Evolutionary conservation across 768 basidiomycete genomes (phyloP), one percentile per base, ranked within the genome.

Genomic region (Tylopilus balloui): DNA sequence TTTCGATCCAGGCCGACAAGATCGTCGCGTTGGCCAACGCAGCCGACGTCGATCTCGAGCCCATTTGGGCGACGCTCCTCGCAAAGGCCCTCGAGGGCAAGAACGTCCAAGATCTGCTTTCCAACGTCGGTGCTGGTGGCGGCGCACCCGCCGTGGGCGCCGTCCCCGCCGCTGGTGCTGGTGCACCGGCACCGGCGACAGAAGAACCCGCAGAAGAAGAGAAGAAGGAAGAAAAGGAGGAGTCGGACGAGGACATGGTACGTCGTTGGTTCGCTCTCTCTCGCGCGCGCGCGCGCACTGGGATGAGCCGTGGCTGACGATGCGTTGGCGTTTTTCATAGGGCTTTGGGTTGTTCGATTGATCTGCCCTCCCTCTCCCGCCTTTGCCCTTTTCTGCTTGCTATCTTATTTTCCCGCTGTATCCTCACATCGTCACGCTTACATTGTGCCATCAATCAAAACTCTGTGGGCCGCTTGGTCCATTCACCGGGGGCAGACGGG

Each of bases 51-150:
- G 93, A 96, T 21, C 64, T 96, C 52, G 96, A 98, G 73, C 80
- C 94, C 50, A 98, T 99, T 77, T 98, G 96, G 96, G 93, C 93
- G 50, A 73, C 86, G 13, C 87, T 99, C 62, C 90, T 99, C 66
- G 89, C 95, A 54, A 98, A 96, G 72, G 95, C 96, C 29, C 84
- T 99, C 46, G 93, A 95, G 73, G 95, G 94, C 64, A 96, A 95
- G 80, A 83, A 98, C 75, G 81, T 99, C 64, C 97, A 92, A 74
- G 92, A 94, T 38, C 79, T 98, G 45, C 81, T 99, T 57, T 87
- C 88, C 54, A 95, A 92, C 77, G 92, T 99, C 55, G 94, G 95
- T 55, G 77, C 90, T 48, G 92, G 94, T 53, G 93, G 91, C 54
- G 92, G 84, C 54, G 90, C 84, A 59, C 86, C 91, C 42, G 88